Percentiles rank a stretch among this genome's conserved stretches.
These are phyloP conservation scores for Dactylellina parvicollis DNA, from an alignment of 2,329 filamentous ascomycete species.

Conservation along the genomic window DNA sequence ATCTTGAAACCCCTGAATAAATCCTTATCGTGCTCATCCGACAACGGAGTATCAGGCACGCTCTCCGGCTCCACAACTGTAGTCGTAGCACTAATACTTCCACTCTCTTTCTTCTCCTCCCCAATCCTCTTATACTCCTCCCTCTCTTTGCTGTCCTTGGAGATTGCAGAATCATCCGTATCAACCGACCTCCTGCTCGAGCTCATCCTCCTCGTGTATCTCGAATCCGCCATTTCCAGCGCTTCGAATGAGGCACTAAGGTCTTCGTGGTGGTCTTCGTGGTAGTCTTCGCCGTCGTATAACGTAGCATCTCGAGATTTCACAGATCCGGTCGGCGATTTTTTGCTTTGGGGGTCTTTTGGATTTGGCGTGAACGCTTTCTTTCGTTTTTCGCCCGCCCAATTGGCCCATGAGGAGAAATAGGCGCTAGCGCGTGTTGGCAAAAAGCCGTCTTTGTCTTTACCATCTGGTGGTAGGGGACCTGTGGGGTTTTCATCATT, in stretches of 20 bases:
- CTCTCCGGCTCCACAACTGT: constrained; percentile 47
- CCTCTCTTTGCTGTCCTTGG: background rate
- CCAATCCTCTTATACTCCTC: background rate
- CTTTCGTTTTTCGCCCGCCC: constrained; percentile 80
- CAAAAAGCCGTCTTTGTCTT: constrained; percentile 49
- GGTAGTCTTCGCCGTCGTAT: background rate
- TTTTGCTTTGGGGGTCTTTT: constrained; percentile 18
- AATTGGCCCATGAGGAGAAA: constrained; percentile 74
- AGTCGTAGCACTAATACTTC: constrained; percentile 46
- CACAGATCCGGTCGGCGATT: constrained; percentile 30
- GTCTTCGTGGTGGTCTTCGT: constrained; percentile 7
- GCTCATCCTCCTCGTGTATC: constrained; percentile 20
- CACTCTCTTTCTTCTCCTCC: constrained; percentile 9
- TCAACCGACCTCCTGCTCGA: constrained; percentile 34
- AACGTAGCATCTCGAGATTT: constrained; percentile 20
- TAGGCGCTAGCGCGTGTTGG: constrained; percentile 68
- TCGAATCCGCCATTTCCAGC: constrained; percentile 38
- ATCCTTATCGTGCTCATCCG: constrained; percentile 17
- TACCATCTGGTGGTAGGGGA: constrained; percentile 42
- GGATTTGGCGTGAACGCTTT: constrained; percentile 59
- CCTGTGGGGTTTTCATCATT: constrained; percentile 13
- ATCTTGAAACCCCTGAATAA: constrained; percentile 1
- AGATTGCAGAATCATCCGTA: constrained; percentile 18
- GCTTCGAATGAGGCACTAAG: constrained; percentile 26
- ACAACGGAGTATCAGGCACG: constrained; percentile 19